These are phyloP conservation scores for Rosa rugosa DNA, from an alignment of 306 rosid genomes.

Conservation along the genomic window DNA sequence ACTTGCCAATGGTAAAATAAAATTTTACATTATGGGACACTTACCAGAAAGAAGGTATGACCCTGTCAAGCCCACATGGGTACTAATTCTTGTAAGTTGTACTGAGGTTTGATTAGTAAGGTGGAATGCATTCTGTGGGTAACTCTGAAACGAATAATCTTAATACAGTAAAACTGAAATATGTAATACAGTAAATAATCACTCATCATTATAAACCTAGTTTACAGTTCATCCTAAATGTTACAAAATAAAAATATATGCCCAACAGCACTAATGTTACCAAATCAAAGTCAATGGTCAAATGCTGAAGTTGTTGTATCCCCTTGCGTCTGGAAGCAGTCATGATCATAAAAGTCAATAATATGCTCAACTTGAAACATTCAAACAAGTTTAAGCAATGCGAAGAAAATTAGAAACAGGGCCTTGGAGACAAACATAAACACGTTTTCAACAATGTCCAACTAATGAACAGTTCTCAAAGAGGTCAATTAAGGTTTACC, in stretches of 20 bases:
- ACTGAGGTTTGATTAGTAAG: background rate
- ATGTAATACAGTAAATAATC: background rate
- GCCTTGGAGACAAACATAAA: background rate
- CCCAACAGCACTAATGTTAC: background rate
- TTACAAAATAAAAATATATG: background rate
- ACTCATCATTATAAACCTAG: background rate
- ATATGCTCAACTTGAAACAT: background rate
- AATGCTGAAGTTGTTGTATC: background rate
- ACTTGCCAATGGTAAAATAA: too few relatives aligned
- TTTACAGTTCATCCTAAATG: background rate
- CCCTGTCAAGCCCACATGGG: too few relatives aligned
- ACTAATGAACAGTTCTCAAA: background rate
- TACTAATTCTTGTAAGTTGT: too few relatives aligned
- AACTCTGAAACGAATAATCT: background rate
- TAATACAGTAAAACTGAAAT: too few relatives aligned
- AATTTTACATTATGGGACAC: too few relatives aligned
- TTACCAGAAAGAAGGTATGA: too few relatives aligned
- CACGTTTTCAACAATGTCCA: background rate
- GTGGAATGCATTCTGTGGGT: background rate
- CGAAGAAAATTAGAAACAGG: background rate
- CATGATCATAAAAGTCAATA: background rate
- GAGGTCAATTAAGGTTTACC: background rate
- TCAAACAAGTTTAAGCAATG: background rate
- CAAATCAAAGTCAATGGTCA: background rate
- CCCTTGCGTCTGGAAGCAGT: background rate